phyloP scores from a whole-genome alignment of 306 rosid genomes.

The Corylus americana region DNA sequence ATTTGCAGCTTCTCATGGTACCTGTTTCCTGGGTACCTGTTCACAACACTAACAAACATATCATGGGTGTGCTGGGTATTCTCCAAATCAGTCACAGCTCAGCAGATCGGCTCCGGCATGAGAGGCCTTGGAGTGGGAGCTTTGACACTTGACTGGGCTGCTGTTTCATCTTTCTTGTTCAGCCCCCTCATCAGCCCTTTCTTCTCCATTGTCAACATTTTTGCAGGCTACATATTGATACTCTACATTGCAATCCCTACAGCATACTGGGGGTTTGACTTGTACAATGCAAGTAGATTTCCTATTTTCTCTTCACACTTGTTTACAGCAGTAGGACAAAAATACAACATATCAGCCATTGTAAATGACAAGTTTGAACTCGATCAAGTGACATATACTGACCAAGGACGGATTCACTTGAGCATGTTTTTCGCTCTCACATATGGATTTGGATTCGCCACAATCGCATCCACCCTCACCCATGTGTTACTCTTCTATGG shows the following conservation, averaged over 20 bases:
- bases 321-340: slow-evolving; percentile 56
- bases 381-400: slow-evolving; percentile 34
- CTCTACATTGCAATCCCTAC: slow-evolving; percentile 49
- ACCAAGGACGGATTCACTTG: slow-evolving; percentile 61
- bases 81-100: slow-evolving; percentile 73
- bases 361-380: slow-evolving; percentile 62
- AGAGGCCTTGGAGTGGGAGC: slow-evolving; percentile 72
- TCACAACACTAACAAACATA: slow-evolving; percentile 69
- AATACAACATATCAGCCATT: slow-evolving; percentile 53
- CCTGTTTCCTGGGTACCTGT: slow-evolving; percentile 61
- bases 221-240: slow-evolving; percentile 48
- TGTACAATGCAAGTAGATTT: slow-evolving; percentile 48
- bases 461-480: slow-evolving; percentile 66
- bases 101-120: slow-evolving; percentile 80
- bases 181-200: slow-evolving; percentile 78
- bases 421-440: slow-evolving; percentile 72
- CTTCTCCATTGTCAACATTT: slow-evolving; percentile 66
- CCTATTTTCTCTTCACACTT: slow-evolving; percentile 75
- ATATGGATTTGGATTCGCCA: slow-evolving; percentile 78
- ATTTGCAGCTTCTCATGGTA: slow-evolving; percentile 73
- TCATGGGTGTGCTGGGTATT: slow-evolving; percentile 81
- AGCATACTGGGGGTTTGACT: slow-evolving; percentile 63
- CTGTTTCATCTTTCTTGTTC: slow-evolving; percentile 64
- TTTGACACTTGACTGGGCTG: slow-evolving; percentile 64
- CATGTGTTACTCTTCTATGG: slow-evolving; percentile 77